phyloP scores from a whole-genome alignment of 2,329 filamentous ascomycete species.

The Penicillium sp. region DNA sequence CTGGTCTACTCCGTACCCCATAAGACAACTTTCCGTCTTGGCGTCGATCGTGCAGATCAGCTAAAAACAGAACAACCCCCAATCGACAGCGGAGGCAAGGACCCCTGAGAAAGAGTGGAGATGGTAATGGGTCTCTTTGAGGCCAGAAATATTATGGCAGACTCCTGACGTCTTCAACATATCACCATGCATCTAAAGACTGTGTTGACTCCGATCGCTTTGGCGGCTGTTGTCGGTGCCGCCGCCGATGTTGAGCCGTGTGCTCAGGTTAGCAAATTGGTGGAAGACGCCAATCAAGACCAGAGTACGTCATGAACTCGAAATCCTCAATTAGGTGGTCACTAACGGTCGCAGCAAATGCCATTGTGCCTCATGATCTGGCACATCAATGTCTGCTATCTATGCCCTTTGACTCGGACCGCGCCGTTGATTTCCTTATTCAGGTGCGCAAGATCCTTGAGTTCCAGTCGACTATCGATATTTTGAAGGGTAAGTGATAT shows the following conservation, averaged over 20 bases:
- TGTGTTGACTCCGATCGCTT: slow-evolving; percentile 13
- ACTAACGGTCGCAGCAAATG: slow-evolving; percentile 17
- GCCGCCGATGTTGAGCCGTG: slow-evolving; percentile 21
- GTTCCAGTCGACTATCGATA: slow-evolving; percentile 52
- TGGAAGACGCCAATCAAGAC: slow-evolving; percentile 17
- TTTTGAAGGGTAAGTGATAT: slow-evolving; percentile 40
- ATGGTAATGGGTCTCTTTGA: neutral
- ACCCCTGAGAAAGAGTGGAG: slow-evolving; percentile 25
- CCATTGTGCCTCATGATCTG: slow-evolving; percentile 20
- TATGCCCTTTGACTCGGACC: slow-evolving; percentile 32
- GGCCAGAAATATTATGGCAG: neutral
- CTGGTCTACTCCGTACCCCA: slow-evolving; percentile 1
- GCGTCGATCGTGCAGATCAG: slow-evolving; percentile 22
- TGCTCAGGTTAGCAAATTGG: slow-evolving; percentile 21
- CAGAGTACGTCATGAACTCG: slow-evolving; percentile 14
- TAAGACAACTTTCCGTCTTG: slow-evolving; percentile 14
- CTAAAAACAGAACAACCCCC: slow-evolving; percentile 17
- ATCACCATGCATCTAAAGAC: slow-evolving; percentile 19
- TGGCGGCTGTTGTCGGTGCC: slow-evolving; percentile 15
- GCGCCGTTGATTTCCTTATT: slow-evolving; percentile 25
- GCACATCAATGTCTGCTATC: slow-evolving; percentile 29
- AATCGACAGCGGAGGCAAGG: slow-evolving; percentile 17
- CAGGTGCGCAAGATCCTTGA: slow-evolving; percentile 42
- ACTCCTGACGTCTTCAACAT: slow-evolving; percentile 11
- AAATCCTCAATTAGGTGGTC: neutral